Percentiles rank a stretch among this genome's conserved stretches.
These are phyloP conservation scores for Exophiala spinifera DNA, from an alignment of 2,329 filamentous ascomycete species.

Conservation along the genomic window DNA sequence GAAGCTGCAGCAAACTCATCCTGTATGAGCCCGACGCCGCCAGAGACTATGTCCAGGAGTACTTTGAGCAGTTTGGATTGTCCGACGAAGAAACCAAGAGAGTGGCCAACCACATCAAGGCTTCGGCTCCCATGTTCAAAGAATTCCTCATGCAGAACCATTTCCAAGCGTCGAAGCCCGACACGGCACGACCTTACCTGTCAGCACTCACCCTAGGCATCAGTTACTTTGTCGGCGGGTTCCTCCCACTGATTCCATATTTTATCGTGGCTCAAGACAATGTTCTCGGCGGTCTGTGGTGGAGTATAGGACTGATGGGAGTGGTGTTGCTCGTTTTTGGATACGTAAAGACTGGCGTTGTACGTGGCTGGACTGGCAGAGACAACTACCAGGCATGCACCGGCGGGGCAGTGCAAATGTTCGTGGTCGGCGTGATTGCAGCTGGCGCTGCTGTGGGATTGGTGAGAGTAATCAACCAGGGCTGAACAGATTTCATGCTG, in stretches of 20 bases:
- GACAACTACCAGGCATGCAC: slow-evolving; percentile 53
- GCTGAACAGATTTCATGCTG: neutral
- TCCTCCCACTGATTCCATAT: slow-evolving; percentile 53
- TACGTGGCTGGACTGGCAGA: slow-evolving; percentile 43
- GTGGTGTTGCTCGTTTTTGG: slow-evolving; percentile 52
- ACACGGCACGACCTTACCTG: slow-evolving; percentile 44
- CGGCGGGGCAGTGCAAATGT: slow-evolving; percentile 62
- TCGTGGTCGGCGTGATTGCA: slow-evolving; percentile 62
- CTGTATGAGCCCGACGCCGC: slow-evolving; percentile 45
- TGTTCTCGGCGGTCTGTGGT: slow-evolving; percentile 43
- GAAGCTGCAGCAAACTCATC: slow-evolving; percentile 35
- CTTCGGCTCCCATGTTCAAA: slow-evolving; percentile 19
- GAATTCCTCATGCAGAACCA: slow-evolving; percentile 25
- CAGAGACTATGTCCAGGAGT: slow-evolving; percentile 44
- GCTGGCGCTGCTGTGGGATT: slow-evolving; percentile 65
- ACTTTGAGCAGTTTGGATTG: slow-evolving; percentile 52
- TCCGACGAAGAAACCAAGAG: slow-evolving; percentile 32
- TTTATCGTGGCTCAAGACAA: slow-evolving; percentile 40
- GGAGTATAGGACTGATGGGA: slow-evolving; percentile 52
- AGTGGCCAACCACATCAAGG: slow-evolving; percentile 23
- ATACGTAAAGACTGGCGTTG: slow-evolving; percentile 49
- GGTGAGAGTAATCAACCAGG: slow-evolving; percentile 22
- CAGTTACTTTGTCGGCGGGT: slow-evolving; percentile 40
- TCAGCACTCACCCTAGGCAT: slow-evolving; percentile 39
- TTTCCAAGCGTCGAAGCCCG: slow-evolving; percentile 20